Base-by-base conservation (phyloP, 768 basidiomycete species). In the Hericium erinaceus region DNA sequence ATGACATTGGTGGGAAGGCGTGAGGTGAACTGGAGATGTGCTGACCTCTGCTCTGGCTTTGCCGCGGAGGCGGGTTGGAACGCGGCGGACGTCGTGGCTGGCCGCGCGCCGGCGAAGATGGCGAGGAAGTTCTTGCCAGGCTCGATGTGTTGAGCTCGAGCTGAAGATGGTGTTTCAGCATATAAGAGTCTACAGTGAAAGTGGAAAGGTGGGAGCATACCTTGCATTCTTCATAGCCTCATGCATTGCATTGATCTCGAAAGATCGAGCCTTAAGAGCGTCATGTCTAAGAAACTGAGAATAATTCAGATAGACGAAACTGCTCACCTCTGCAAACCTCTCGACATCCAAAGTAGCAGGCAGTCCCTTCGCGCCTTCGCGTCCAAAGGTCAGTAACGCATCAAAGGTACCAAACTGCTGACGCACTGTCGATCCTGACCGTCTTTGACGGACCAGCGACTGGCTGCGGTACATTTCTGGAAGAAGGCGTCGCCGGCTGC, bases 241-340 rank as follows among this genome's bases (percentile, higher is more conserved):
- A 60, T 95, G 84, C 87, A 99, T 94, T 0, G 94, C 88, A 50
- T 81, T 75, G 58, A 98, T 93, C 72, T 99, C 95, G 66, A 92
- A 92, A 7, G 84, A 80, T 58, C 94, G 80, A 15, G 91, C 82
- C 92, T 97, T 57, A 5, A n/a, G 20, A 9, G 13, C 33, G 40
- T 28, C 15, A 24, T 37, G 57, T 46, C 28, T 60, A 33, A 8
- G 7, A 2, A 0, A 7, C 33, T 10, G 33, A 33, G 33, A 33
- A 33, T 7, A 33, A 10, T 33, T 33, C 9, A 7, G 12, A 3
- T 2, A 56, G 44, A 11, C 33, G 52, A 20, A 9, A 39, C 4
- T 13, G 55, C 73, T 22, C 51, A 90, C 93, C 76, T 94, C 85
- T 16, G 86, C 80, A 68, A 98, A 95, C 66, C 80, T 85, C 67